These are phyloP conservation scores for Neophaeococcomyces mojaviensis DNA, from an alignment of 2,329 filamentous ascomycete species.

Conservation along the genomic window DNA sequence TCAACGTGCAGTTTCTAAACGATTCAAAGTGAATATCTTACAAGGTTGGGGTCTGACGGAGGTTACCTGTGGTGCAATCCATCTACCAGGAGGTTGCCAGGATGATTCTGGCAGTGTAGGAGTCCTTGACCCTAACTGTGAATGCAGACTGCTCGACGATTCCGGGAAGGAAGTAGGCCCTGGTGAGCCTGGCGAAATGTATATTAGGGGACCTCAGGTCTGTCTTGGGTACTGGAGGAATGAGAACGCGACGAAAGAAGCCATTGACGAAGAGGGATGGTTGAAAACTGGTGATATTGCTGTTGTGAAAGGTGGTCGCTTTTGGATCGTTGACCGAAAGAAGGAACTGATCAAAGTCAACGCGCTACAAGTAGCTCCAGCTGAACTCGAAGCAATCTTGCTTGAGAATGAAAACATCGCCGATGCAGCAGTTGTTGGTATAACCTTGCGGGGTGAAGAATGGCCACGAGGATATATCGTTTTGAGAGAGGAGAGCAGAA, in stretches of 20 bases:
- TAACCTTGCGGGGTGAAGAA: conserved; percentile 31
- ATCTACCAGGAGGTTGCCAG: conserved; percentile 35
- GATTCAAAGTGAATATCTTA: conserved; percentile 34
- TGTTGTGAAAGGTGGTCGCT: conserved; percentile 63
- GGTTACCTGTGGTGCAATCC: conserved; percentile 35
- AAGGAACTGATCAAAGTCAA: conserved; percentile 54
- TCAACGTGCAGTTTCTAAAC: conserved; percentile 40
- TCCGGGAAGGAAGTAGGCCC: conserved; percentile 42
- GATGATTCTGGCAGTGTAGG: conserved; percentile 45
- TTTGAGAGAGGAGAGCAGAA: conserved; percentile 43
- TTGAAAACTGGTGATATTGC: conserved; percentile 82
- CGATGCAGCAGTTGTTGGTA: conserved; percentile 42
- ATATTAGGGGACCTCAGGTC: conserved; percentile 22
- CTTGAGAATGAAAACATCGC: conserved; percentile 36
- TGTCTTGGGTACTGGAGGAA: conserved; percentile 33
- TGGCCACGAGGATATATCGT: conserved; percentile 37
- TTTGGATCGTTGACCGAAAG: conserved; percentile 76
- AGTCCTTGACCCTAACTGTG: conserved; percentile 46
- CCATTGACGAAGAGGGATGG: conserved; percentile 58
- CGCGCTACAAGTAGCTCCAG: conserved; percentile 43
- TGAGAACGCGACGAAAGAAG: conserved; percentile 36
- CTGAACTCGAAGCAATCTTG: conserved; percentile 40
- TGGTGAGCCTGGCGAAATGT: conserved; percentile 35
- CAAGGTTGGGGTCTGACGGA: conserved; percentile 60
- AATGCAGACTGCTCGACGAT: conserved; percentile 48